A percentile compares a stretch with the other conserved stretches of the same genome.
Evolutionary conservation across 2,329 filamentous ascomycete species (phyloP).

Genomic region (Leptographium lundbergii): DNA sequence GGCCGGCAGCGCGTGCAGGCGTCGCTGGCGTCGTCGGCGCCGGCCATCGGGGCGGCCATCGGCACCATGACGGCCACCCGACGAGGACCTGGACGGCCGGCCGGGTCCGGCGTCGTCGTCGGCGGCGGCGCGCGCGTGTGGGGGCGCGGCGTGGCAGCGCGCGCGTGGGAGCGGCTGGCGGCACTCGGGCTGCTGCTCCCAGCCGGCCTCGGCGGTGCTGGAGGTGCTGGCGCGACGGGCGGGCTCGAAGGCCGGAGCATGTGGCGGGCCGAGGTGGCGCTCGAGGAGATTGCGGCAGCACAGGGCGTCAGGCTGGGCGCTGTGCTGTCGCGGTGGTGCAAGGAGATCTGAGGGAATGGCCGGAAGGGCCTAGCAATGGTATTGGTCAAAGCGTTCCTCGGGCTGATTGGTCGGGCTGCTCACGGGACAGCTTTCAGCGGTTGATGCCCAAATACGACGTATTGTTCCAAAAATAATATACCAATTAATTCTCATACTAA

Average conservation of each 20-base stretch:
- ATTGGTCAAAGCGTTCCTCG: too few species aligned
- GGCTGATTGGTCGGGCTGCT: too few species aligned
- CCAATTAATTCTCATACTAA: too few species aligned
- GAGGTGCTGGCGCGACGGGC: slow-evolving; percentile 20
- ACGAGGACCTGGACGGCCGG: neutral
- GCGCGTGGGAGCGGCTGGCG: slow-evolving; percentile 64
- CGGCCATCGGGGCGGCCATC: neutral
- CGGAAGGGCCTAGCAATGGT: too few species aligned
- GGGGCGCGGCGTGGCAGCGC: slow-evolving; percentile 59
- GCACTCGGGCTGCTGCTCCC: slow-evolving; percentile 58
- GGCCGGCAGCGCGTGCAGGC: slow-evolving; percentile 61
- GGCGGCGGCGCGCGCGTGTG: slow-evolving; percentile 57
- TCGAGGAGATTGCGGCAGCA: slow-evolving; percentile 63
- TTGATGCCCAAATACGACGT: too few species aligned
- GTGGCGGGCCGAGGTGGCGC: slow-evolving; percentile 62
- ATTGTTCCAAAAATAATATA: too few species aligned
- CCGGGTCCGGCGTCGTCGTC: slow-evolving; percentile 38
- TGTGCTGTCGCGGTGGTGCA: slow-evolving; percentile 62
- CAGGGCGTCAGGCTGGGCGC: slow-evolving; percentile 37
- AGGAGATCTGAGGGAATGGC: slow-evolving; percentile 41
- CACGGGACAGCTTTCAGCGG: neutral
- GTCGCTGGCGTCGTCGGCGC: slow-evolving; percentile 2
- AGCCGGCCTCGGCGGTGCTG: slow-evolving; percentile 21
- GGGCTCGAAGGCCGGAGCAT: slow-evolving; percentile 48
- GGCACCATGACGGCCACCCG: neutral